Evolutionary conservation across 1,284 basidiomycete species (phyloP), one percentile per base, ranked within the genome.

Genomic region (Ustilago cynodontis): DNA sequence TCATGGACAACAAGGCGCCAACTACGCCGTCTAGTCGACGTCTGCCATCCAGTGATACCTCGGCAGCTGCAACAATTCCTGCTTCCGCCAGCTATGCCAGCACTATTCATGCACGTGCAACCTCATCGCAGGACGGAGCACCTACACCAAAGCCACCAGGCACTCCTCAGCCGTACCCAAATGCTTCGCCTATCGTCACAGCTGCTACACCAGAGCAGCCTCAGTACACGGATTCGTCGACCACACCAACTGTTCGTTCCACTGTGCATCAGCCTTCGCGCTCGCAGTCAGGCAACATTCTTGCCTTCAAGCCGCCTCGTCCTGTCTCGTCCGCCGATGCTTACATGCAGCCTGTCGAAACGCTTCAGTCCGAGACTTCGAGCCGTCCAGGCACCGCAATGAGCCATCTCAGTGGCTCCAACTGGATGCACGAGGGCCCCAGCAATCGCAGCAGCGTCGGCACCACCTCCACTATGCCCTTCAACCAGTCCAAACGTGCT

Each of bases 281-380:
- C 10, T 62, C 67, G 7, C 63, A 63, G 22, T 61, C 67, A 9
- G 26, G 57, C 31, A 41, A 53, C 14, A 43, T 52, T 3, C 24
- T 64, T 7, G 31, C 45, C 20, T 50, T 29, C 49, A 53, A 43
- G 35, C 50, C 65, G 14, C 39, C 63, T 33, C 70, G 67, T 8
- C 75, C 75, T 7, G 61, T 77, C 54, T 77, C 75, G 1, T 77
- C 75, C 10, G 75, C 75, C 22, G 75, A 77, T 18, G 71, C 71
- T 24, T 77, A 77, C 61, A 70, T 56, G 59, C 61, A 73, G 33
- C 71, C 75, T 2, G 45, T 70, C 35, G 63, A 72, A 14, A 59
- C 57, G 9, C 67, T 74, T 16, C 64, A 65, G 35, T 64, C 67
- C 18, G 71, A 73, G 22, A 51, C 50, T 8, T 64, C 60, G 9